These are phyloP conservation scores for Plenodomus tracheiphilus DNA, from an alignment of 2,329 filamentous ascomycete genomes.

Conservation along the genomic window DNA sequence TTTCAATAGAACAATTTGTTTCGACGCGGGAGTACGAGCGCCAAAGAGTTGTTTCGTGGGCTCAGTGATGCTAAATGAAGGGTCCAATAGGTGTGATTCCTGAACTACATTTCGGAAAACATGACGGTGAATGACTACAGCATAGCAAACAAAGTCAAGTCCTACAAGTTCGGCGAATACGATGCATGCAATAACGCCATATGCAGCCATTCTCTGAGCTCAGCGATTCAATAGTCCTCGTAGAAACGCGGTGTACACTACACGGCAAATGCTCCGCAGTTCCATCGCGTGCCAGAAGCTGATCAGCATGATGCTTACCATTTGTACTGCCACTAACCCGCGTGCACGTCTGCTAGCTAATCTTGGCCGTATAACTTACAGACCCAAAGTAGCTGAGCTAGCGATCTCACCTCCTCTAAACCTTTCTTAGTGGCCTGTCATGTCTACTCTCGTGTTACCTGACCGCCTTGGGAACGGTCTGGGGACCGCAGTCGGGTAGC, in stretches of 20 bases:
- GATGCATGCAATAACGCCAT: background rate
- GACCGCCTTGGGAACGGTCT: conserved; percentile 1
- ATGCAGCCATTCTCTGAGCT: background rate
- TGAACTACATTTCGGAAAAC: too few species aligned
- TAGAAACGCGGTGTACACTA: background rate
- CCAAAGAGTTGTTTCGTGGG: background rate
- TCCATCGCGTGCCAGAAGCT: conserved; percentile 2
- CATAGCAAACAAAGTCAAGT: background rate
- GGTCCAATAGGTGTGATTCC: background rate
- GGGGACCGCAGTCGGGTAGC: conserved; percentile 5
- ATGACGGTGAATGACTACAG: too few species aligned
- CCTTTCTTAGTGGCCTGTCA: conserved; percentile 17
- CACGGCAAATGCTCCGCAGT: background rate
- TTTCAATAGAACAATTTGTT: too few species aligned
- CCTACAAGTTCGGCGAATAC: background rate
- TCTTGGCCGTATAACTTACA: conserved; percentile 16
- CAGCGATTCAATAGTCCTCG: conserved; percentile 5
- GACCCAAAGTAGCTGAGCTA: conserved; percentile 17
- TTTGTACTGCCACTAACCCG: conserved; percentile 16
- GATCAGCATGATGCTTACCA: conserved; percentile 15
- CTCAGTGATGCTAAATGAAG: background rate
- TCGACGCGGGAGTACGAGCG: too few species aligned
- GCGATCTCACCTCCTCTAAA: conserved; percentile 18
- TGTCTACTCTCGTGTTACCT: conserved; percentile 13
- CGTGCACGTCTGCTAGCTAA: conserved; percentile 9